Evolutionary conservation across 1,139 yeast species (phyloP).

Genomic region (Lizanozyma gosingica): DNA sequence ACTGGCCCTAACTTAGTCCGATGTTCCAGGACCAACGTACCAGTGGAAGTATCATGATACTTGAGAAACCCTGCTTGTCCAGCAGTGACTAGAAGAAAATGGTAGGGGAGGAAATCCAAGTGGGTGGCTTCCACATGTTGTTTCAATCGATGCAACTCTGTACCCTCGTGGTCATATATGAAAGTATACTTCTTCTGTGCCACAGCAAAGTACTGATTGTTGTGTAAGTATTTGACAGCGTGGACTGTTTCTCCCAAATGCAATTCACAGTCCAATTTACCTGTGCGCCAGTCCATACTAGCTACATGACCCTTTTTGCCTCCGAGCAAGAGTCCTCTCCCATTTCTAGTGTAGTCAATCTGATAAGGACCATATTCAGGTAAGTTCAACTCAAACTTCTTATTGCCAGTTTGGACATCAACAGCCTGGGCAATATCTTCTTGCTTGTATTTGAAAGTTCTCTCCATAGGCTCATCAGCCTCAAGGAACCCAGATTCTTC

Average conservation of each 20-base stretch:
- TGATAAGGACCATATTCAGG: constrained; percentile 82
- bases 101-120: constrained; percentile 87
- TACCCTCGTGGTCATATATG: constrained; percentile 84
- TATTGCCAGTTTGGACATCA: constrained; percentile 65
- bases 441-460: constrained; percentile 78
- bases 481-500: constrained; percentile 83
- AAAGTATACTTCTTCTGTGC: constrained; percentile 95
- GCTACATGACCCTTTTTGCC: constrained; percentile 95
- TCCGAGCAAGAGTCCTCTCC: constrained; percentile 74
- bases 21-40: constrained; percentile 71
- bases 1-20: constrained; percentile 90
- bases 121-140: constrained; percentile 82
- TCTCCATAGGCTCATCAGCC: constrained; percentile 83
- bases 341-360: constrained; percentile 76
- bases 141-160: constrained; percentile 84
- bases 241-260: constrained; percentile 82
- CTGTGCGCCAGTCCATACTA: constrained; percentile 91
- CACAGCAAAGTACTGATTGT: constrained; percentile 89
- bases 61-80: constrained; percentile 84
- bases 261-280: constrained; percentile 71
- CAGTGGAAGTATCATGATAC: constrained; percentile 95
- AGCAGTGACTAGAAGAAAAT: constrained; percentile 76
- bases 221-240: constrained; percentile 84
- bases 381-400: constrained; percentile 66
- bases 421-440: constrained; percentile 72